phyloP scores from a whole-genome alignment of 2,329 filamentous ascomycete genomes.

The Aspergillus fischeri region DNA sequence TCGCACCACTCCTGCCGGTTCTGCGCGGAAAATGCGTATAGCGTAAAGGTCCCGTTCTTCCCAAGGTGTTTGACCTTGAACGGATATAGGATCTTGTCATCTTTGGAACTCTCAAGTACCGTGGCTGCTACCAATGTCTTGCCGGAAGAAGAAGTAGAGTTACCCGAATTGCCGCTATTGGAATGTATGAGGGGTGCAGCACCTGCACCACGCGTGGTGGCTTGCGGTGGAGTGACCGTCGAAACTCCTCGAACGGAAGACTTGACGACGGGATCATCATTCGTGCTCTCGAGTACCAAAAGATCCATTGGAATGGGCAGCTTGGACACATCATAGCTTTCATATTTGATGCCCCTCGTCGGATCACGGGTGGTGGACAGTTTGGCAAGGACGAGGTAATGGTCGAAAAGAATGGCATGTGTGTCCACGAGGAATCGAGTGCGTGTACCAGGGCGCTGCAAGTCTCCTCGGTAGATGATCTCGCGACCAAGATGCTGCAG shows the following conservation, averaged over 20 bases:
- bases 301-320: conserved; percentile 96
- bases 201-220: conserved; percentile 32
- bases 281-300: conserved; percentile 83
- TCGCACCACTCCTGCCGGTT: conserved; percentile 84
- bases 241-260: conserved; percentile 67
- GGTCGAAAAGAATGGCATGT: conserved; percentile 89
- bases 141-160: conserved; percentile 43
- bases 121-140: conserved; percentile 47
- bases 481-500: conserved; percentile 91
- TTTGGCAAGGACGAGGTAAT: conserved; percentile 93
- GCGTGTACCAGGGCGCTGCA: conserved; percentile 82
- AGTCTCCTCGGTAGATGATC: conserved; percentile 80
- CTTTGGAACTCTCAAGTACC: conserved; percentile 55
- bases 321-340: conserved; percentile 87
- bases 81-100: conserved; percentile 83
- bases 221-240: conserved; percentile 52
- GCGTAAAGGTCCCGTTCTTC: conserved; percentile 77
- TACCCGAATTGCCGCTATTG: conserved; percentile 63
- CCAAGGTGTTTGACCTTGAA: conserved; percentile 96
- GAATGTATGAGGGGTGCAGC: conserved; percentile 52
- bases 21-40: conserved; percentile 75
- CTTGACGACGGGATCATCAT: conserved; percentile 86
- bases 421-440: conserved; percentile 93
- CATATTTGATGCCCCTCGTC: conserved; percentile 68
- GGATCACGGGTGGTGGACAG: conserved; percentile 64